Evolutionary conservation across 2,329 filamentous ascomycete species (phyloP), one percentile per base, ranked within the genome.

Genomic region (Fusarium sp.): DNA sequence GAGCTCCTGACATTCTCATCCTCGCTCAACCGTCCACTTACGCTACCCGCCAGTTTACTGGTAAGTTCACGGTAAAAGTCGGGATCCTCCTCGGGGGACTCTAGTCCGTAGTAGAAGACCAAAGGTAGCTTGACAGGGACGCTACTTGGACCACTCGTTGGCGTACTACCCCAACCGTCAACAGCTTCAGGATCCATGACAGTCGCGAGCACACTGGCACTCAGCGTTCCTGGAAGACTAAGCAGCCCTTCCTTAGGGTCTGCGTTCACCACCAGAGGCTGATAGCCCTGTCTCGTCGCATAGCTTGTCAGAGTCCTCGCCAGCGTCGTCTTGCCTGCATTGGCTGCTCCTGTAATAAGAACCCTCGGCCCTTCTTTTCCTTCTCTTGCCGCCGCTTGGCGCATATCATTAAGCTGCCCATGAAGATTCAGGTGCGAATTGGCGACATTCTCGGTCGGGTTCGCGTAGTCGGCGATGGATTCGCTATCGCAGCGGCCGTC

Each of bases 51-150:
- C 80, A 98, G 86, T 71, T 93, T 89, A 53, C 92, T 93, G 27
- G 94, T 85, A 69, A 98, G 84, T 14, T 92, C 89, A 78, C 91
- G 92, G 84, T 93, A 98, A 49, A 96, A 84, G 36, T 86, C 88
- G 0, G 89, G 87, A 69, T 94, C 93, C 58, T 94, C 93, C 75
- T 94, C 92, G 1, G 94, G 89, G 70, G 87, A 91, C 61, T 90
- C 87, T 71, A 93, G 86, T 17, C 96, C 96, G 81, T 94, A 97
- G 82, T 95, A 94, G 80, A 98, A 97, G 31, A 96, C 94, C 62
- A 99, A 85, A 6, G 96, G 96, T 76, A 98, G 87, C 85, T 98
- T 98, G 61, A 98, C 94, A 0, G 96, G 95, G 20, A 97, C 91
- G 1, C 92, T 90, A 75, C 93, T 96, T 1, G 96, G 95, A 0